A percentile compares a stretch with the other conserved stretches of the same genome.
phyloP scores from a whole-genome alignment of 208 protist species.

The Trypanosoma platydactyli region DNA sequence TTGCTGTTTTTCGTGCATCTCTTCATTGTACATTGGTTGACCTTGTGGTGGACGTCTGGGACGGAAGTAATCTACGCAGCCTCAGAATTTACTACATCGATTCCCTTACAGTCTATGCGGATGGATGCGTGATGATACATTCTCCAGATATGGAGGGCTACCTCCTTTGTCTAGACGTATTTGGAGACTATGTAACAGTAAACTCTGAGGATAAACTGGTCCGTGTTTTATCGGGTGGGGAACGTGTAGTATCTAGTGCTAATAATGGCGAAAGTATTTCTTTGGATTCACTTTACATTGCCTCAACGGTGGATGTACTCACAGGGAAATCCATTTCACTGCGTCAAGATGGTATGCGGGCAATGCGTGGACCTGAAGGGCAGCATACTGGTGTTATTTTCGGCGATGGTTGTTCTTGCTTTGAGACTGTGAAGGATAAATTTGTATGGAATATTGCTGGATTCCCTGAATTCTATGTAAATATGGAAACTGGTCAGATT shows the following conservation, averaged over 20 bases:
- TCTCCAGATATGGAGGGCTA: constrained; percentile 34
- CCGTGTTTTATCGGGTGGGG: constrained; percentile 21
- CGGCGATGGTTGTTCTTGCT: constrained; percentile 11
- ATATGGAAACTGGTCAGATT: not conserved
- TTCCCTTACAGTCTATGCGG: constrained; percentile 34
- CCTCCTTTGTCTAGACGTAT: constrained; percentile 44
- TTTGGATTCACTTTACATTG: constrained; percentile 14
- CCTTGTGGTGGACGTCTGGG: constrained; percentile 45
- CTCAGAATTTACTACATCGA: constrained; percentile 28
- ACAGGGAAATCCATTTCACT: constrained; percentile 8
- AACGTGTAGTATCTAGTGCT: constrained; percentile 7
- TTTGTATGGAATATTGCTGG: constrained; percentile 20
- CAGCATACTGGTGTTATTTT: constrained; percentile 1
- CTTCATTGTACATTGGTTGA: constrained; percentile 22
- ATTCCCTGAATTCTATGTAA: constrained; percentile 15
- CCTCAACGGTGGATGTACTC: not conserved
- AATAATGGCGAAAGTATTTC: constrained; percentile 6
- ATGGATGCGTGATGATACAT: constrained; percentile 49
- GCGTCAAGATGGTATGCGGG: constrained; percentile 21
- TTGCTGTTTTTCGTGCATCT: constrained; percentile 15
- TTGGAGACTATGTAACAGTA: constrained; percentile 45
- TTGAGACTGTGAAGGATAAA: not conserved
- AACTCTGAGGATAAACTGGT: constrained; percentile 13
- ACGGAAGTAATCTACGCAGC: constrained; percentile 20
- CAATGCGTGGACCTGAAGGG: constrained; percentile 1